Evolutionary conservation across 1,139 yeast species (phyloP).

Genomic region (Diutina sp.): DNA sequence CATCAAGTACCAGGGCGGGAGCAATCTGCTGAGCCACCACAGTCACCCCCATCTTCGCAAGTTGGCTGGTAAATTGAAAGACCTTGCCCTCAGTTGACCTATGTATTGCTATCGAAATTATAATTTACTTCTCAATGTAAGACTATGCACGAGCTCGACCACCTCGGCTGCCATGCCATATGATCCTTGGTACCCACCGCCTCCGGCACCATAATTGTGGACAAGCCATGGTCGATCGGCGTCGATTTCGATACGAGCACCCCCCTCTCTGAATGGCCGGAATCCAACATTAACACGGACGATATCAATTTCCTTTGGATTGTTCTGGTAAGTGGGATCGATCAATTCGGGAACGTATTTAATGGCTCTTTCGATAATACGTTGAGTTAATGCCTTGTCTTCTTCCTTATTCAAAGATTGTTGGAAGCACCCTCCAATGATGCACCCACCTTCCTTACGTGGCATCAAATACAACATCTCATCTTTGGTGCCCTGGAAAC

Average conservation of each 20-base stretch:
- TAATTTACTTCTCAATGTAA: background rate
- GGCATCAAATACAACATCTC: constrained; percentile 39
- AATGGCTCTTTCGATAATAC: constrained; percentile 28
- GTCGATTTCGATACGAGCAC: constrained; percentile 31
- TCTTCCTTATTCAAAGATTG: constrained; percentile 13
- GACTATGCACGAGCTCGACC: constrained; percentile 5
- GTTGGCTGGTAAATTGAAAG: background rate
- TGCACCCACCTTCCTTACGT: constrained; percentile 40
- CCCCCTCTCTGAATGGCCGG: constrained; percentile 34
- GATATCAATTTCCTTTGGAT: constrained; percentile 15
- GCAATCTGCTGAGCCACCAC: background rate
- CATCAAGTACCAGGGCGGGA: background rate
- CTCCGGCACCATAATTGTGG: constrained; percentile 38
- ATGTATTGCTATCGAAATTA: background rate
- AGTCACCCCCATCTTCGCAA: background rate
- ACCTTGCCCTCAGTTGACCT: background rate
- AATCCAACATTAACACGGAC: constrained; percentile 32
- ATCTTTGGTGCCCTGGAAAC: constrained; percentile 17
- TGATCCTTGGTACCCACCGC: constrained; percentile 34
- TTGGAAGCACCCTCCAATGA: constrained; percentile 37
- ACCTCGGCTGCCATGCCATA: constrained; percentile 28
- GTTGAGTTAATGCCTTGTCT: constrained; percentile 21
- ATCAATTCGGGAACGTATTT: constrained; percentile 29
- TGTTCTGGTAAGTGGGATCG: constrained; percentile 16
- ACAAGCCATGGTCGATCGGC: constrained; percentile 19